Base-by-base conservation (phyloP, 169 alveolate species). In the Cryptosporidium felis region DNA sequence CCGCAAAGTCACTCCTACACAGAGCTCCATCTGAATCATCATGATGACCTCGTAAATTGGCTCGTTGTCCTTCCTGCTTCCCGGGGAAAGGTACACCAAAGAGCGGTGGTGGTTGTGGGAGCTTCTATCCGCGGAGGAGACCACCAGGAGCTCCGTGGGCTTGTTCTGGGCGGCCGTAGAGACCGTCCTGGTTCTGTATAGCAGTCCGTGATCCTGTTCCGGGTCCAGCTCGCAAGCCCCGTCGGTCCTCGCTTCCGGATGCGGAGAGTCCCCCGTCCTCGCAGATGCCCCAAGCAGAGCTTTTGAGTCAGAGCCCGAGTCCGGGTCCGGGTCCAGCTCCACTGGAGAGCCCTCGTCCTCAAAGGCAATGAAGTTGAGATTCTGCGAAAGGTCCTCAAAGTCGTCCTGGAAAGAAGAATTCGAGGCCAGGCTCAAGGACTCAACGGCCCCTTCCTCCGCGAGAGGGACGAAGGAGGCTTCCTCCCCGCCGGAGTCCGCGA, bases 1-100 rank as follows among this genome's bases (percentile, higher is more conserved):
- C 21, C 97, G 89, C 10, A 94, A 89, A n/a, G 97, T 93, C 53
- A 81, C 89, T 0, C 97, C 97, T 30, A 88, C 65, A 82, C 96
- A 93, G 46, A 93, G 81, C 74, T 94, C 97, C 97, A 94, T 94
- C 46, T 93, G 96, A n/a, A 94, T 91, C 82, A 93, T 74, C 85
- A 74, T 74, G 10, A 74, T 74, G 10, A 74, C 85, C 59, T 51
- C 66, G 10, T 74, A 74, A 16, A 74, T 45, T 12, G 85, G 85
- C 6, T 56, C 85, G 42, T 74, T 53, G 10, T 49, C 74, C n/a
- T 38, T 49, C 0, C 85, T 46, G 28, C 41, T 53, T 38, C 62
- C 85, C 38, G 85, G 85, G 23, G 85, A 74, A 16, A 74, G 44
- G 26, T 74, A 74, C 26, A 74, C 85, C 14, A 74, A 59, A 2